Conservation (phyloP, 1,284 basidiomycete species). For the Puccinia novopanici region DNA sequence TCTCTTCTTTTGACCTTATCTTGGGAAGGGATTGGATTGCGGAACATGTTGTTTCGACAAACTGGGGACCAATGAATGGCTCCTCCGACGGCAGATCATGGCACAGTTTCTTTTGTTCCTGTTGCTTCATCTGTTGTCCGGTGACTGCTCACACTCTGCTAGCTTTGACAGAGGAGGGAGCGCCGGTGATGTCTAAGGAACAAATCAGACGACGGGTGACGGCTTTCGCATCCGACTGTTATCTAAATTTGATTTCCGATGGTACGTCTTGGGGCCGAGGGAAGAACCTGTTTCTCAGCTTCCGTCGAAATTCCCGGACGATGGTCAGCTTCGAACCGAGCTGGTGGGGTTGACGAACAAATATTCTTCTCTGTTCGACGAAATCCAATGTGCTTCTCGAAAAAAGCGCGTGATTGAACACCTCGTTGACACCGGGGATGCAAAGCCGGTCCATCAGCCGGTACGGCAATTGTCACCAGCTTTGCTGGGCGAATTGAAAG, state of each 20-base stretch:
- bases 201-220: too few species aligned
- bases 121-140: neutral
- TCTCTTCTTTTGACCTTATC: too few species aligned
- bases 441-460: too few species aligned
- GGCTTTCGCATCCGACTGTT: too few species aligned
- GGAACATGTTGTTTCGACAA: neutral
- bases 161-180: too few species aligned
- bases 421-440: too few species aligned
- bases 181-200: too few species aligned
- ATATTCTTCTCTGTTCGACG: neutral
- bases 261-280: neutral
- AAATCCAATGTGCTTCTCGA: neutral
- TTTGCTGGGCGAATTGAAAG: neutral
- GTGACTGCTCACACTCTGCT: too few species aligned
- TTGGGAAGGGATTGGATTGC: too few species aligned
- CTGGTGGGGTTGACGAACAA: neutral
- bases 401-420: too few species aligned
- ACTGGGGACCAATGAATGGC: neutral
- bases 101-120: neutral
- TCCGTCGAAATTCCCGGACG: neutral
- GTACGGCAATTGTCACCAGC: neutral
- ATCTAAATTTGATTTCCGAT: too few species aligned
- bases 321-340: slow-evolving; percentile 3
- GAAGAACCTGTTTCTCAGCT: neutral
- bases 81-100: neutral